Percentiles rank a stretch among this genome's conserved stretches.
Conservation (phyloP, 2,329 filamentous ascomycete species). For the Alternaria atra region DNA sequence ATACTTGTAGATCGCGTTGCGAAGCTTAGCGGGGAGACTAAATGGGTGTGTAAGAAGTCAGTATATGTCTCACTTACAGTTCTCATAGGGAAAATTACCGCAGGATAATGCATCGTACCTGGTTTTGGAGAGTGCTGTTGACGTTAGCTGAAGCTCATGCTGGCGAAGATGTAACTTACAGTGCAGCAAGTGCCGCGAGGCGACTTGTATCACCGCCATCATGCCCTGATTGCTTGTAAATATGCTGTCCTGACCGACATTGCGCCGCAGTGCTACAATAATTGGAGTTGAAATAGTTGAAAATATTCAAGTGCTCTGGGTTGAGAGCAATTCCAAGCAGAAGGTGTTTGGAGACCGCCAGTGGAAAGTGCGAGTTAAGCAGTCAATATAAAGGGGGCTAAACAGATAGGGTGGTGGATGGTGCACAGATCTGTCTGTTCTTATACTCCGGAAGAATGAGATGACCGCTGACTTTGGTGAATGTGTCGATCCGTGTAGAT, state of each 20-base stretch:
- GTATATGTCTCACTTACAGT: no score
- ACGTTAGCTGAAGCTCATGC: not conserved
- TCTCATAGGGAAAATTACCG: not conserved
- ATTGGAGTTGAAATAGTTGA: not conserved
- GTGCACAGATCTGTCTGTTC: not conserved
- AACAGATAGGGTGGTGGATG: not conserved
- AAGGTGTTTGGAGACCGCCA: not conserved
- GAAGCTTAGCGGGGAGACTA: constrained; percentile 8
- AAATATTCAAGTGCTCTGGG: not conserved
- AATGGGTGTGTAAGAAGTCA: no score
- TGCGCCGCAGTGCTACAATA: not conserved
- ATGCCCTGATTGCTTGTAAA: not conserved
- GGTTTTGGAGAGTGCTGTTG: not conserved
- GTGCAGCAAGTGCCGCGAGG: not conserved
- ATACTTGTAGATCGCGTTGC: constrained; percentile 8
- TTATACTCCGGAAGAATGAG: not conserved
- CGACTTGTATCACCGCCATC: not conserved
- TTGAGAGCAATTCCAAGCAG: not conserved
- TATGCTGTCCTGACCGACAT: not conserved
- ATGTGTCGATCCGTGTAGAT: no score
- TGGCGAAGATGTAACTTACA: not conserved
- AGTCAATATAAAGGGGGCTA: not conserved
- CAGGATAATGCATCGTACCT: constrained; percentile 3
- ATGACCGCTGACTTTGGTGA: no score
- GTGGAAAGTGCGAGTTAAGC: not conserved